These are phyloP conservation scores for Pseudogymnoascus pannorum DNA, from an alignment of 2,329 filamentous ascomycete species.

Conservation along the genomic window DNA sequence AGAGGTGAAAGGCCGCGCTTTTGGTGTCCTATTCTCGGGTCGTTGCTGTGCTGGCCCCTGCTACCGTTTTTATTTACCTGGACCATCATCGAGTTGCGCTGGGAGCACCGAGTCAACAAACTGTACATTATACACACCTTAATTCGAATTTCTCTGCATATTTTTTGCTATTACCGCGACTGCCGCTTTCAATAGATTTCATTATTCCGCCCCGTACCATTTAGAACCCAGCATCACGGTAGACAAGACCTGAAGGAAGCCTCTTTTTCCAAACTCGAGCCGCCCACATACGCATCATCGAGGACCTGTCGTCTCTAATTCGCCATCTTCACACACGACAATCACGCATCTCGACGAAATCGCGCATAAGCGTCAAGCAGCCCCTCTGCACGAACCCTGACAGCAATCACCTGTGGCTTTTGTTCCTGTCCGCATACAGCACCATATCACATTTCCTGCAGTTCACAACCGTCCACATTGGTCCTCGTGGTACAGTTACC, in stretches of 20 bases:
- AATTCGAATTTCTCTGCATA: background rate
- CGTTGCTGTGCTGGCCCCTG: slow-evolving; percentile 1
- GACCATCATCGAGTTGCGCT: slow-evolving; percentile 7
- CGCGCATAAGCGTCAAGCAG: slow-evolving; percentile 5
- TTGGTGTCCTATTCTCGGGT: background rate
- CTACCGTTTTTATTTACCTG: background rate
- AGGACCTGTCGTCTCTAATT: background rate
- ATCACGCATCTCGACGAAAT: slow-evolving; percentile 2
- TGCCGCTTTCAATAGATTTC: background rate
- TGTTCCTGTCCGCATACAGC: background rate
- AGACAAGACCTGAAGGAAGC: background rate
- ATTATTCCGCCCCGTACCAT: background rate
- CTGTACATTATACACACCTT: background rate
- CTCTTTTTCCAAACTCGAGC: background rate
- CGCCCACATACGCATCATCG: background rate
- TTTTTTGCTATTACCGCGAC: background rate
- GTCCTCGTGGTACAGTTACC: background rate
- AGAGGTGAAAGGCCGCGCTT: background rate
- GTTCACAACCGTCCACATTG: background rate
- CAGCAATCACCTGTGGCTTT: slow-evolving; percentile 5
- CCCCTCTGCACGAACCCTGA: background rate
- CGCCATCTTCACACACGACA: background rate
- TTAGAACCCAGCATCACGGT: background rate
- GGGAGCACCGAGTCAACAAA: background rate
- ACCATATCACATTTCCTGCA: background rate